Evolutionary conservation across 345 rosid genomes (phyloP), one percentile per base, ranked within the genome.

Genomic region (Angophora floribunda): DNA sequence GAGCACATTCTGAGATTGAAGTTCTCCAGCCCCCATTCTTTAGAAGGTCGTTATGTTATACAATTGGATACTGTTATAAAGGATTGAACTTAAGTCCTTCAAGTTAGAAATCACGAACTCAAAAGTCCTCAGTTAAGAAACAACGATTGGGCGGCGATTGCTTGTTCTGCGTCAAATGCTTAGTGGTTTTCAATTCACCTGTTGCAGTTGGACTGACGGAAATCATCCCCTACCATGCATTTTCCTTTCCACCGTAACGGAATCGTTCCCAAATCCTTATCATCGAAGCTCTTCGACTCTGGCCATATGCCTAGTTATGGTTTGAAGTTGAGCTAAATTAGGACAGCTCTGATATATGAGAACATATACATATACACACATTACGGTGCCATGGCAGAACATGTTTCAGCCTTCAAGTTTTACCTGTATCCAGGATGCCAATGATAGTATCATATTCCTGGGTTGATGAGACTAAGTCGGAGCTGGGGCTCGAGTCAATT

Each of bases 341-440:
- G 82, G 82, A 75, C 82, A 36, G 45, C 82, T 36, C 82, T 36
- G 26, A 75, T 19, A 17, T 41, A 36, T 36, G 82, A 41, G 45
- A 22, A 30, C 32, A 85, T 13, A 85, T 8, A 30, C 32, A 85
- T 13, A 85, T 8, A 30, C 13, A 51, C 22, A 85, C 3, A 10
- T 30, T 16, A 6, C 21, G 36, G 53, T 45, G 41, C 53, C 44
- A 24, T 15, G 59, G 45, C 17, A 26, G 55, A 21, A 57, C 28
- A 44, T 21, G 6, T n/a, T 52, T 26, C 70, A 6, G 65, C 30
- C 24, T 13, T 30, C 47, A 32, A 85, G 55, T 52, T 21, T 88
- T 53, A 95, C 98, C 98, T 65, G 99, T 92, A 90, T 96, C 99
- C 7, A 96, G 86, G 89, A 95, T 89, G 61, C 99, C 99, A 52